phyloP scores from a whole-genome alignment of 768 basidiomycete species.

The Pholiota microspora region DNA sequence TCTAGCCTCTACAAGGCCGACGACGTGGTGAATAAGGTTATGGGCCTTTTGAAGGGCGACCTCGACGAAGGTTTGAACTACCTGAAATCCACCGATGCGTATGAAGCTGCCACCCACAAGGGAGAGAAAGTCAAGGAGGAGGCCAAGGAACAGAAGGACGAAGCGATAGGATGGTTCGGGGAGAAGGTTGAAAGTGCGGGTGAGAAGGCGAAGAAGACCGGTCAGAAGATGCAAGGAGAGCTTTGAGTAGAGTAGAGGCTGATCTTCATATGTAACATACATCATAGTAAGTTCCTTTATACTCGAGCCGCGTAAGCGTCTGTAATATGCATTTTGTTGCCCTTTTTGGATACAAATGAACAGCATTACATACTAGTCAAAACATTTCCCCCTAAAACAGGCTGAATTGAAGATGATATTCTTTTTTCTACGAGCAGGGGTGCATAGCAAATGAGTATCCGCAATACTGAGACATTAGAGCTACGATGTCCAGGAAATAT shows the following conservation, averaged over 20 bases:
- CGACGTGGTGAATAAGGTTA: conserved; percentile 60
- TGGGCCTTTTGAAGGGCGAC: conserved; percentile 33
- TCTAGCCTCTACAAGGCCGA: conserved; percentile 72
- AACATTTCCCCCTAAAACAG: too few relatives aligned
- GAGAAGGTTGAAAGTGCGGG: conserved; percentile 37
- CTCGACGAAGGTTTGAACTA: not conserved
- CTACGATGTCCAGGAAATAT: too few relatives aligned
- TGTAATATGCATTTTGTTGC: too few relatives aligned
- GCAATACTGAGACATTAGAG: too few relatives aligned
- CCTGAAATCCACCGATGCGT: conserved; percentile 29
- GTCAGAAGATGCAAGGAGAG: conserved; percentile 39
- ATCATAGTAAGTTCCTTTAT: too few relatives aligned
- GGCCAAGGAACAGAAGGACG: conserved; percentile 20
- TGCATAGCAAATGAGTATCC: too few relatives aligned
- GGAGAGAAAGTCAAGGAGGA: conserved; percentile 1
- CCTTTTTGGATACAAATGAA: too few relatives aligned
- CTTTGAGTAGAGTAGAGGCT: conserved; percentile 29
- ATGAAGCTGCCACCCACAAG: conserved; percentile 7
- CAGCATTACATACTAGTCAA: too few relatives aligned
- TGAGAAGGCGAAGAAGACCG: conserved; percentile 35
- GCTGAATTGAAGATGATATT: too few relatives aligned
- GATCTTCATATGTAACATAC: too few relatives aligned
- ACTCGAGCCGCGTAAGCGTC: too few relatives aligned
- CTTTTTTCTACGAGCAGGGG: too few relatives aligned
- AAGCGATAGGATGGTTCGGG: conserved; percentile 23